A percentile compares a stretch with the other conserved stretches of the same genome.
Evolutionary conservation across 2,329 filamentous ascomycete species (phyloP).

Genomic region (Colletotrichum shisoi): DNA sequence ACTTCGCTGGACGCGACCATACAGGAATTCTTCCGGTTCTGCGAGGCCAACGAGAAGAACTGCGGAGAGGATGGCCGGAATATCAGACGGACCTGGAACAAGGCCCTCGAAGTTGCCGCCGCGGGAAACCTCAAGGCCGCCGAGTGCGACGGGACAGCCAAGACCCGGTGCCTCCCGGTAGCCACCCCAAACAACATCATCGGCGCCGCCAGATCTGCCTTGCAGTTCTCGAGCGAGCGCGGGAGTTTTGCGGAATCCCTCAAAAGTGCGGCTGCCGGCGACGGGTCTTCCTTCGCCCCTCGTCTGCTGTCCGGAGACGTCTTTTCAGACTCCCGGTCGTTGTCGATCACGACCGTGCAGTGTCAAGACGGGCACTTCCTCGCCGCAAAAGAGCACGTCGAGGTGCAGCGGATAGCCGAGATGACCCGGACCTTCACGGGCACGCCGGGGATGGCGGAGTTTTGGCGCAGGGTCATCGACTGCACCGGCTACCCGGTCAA

Average conservation of each 20-base stretch:
- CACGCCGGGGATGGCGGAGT: slow-evolving; percentile 28
- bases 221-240: neutral
- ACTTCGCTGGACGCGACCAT: slow-evolving; percentile 35
- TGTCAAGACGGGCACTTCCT: slow-evolving; percentile 35
- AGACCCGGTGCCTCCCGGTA: slow-evolving; percentile 17
- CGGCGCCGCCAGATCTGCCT: slow-evolving; percentile 20
- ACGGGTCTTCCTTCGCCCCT: slow-evolving; percentile 13
- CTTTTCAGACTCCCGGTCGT: slow-evolving; percentile 1
- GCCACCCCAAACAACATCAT: slow-evolving; percentile 26
- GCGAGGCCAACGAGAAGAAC: slow-evolving; percentile 17
- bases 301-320: slow-evolving; percentile 16
- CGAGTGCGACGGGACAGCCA: slow-evolving; percentile 29
- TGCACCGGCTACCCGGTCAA: slow-evolving; percentile 34
- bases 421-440: slow-evolving; percentile 25
- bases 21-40: slow-evolving; percentile 31
- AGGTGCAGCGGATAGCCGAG: slow-evolving; percentile 23
- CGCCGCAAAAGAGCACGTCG: slow-evolving; percentile 24
- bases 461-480: slow-evolving; percentile 33
- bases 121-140: slow-evolving; percentile 22
- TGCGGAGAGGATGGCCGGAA: slow-evolving; percentile 25
- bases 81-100: slow-evolving; percentile 27
- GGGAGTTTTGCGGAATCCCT: slow-evolving; percentile 1
- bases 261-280: slow-evolving; percentile 4
- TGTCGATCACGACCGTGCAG: slow-evolving; percentile 27
- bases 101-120: slow-evolving; percentile 20